These are phyloP conservation scores for Penicillium flavigenum DNA, from an alignment of 495 filamentous ascomycete species.

Conservation along the genomic window DNA sequence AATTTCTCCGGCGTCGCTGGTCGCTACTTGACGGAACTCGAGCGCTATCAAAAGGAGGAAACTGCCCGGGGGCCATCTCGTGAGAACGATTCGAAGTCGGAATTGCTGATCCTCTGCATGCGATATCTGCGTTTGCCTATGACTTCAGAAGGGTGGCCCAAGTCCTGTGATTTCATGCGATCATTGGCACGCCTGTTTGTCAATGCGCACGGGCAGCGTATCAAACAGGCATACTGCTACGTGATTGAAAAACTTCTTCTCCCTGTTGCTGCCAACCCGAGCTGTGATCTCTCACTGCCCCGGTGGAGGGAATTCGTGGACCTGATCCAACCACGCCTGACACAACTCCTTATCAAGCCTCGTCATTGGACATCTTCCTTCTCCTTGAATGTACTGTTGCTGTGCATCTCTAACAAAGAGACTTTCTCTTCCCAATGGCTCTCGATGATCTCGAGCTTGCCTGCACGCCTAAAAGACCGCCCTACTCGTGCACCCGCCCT, in stretches of 20 bases:
- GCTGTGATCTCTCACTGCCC: conserved; percentile 67
- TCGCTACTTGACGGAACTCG: conserved; percentile 78
- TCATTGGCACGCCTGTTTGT: conserved; percentile 77
- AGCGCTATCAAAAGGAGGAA: conserved; percentile 70
- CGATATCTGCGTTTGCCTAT: conserved; percentile 74
- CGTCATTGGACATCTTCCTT: conserved; percentile 87
- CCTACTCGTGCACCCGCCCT: conserved; percentile 75
- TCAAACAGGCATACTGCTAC: conserved; percentile 93
- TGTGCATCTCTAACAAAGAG: conserved; percentile 85
- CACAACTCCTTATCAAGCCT: conserved; percentile 83
- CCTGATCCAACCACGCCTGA: conserved; percentile 68
- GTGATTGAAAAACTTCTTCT: conserved; percentile 82
- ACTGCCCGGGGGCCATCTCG: conserved; percentile 60
- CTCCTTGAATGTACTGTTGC: conserved; percentile 76
- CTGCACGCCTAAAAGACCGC: conserved; percentile 79
- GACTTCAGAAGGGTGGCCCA: conserved; percentile 72
- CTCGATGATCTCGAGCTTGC: conserved; percentile 70
- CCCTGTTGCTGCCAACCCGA: conserved; percentile 78
- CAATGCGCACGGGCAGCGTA: conserved; percentile 76
- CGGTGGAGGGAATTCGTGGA: conserved; percentile 85
- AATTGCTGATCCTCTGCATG: conserved; percentile 86
- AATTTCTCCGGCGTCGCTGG: conserved; percentile 82
- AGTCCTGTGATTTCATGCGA: conserved; percentile 84
- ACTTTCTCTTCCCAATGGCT: conserved; percentile 83
- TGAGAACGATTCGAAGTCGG: conserved; percentile 75